phyloP scores from a whole-genome alignment of 331 rosid genomes.

The Erythrophleum ivorense region DNA sequence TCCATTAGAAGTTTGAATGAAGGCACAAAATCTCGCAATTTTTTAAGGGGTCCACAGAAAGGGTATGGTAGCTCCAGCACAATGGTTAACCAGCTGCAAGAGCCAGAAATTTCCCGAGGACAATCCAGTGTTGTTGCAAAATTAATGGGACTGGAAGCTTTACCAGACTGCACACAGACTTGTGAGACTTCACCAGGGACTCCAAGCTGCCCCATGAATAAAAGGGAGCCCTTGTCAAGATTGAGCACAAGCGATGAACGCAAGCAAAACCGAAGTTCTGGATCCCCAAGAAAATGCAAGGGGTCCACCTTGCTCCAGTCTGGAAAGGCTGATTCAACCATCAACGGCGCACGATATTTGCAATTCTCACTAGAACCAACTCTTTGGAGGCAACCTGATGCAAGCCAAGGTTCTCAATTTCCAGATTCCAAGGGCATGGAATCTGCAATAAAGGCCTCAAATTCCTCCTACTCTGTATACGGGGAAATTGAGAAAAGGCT shows the following conservation, averaged over 20 bases:
- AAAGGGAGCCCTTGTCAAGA: conserved; percentile 45
- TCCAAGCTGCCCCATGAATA: conserved; percentile 36
- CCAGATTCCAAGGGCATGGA: conserved; percentile 53
- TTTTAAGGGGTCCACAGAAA: conserved; percentile 52
- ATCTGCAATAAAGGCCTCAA: conserved; percentile 52
- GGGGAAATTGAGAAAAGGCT: conserved; percentile 90
- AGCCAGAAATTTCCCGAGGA: conserved; percentile 59
- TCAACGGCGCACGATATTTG: conserved; percentile 45
- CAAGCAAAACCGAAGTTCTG: conserved; percentile 46
- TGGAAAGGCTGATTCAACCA: conserved; percentile 49
- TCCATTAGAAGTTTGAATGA: conserved; percentile 48
- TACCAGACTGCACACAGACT: conserved; percentile 54
- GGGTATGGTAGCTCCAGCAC: conserved; percentile 42
- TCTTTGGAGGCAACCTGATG: conserved; percentile 58
- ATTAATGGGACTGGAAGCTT: conserved; percentile 85
- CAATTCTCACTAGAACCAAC: conserved; percentile 54
- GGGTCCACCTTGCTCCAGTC: conserved; percentile 40
- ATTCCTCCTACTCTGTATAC: conserved; percentile 58
- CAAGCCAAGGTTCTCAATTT: conserved; percentile 45
- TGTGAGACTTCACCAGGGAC: conserved; percentile 43
- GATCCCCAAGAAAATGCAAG: conserved; percentile 43
- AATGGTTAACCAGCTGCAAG: conserved; percentile 48
- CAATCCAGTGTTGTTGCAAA: conserved; percentile 74
- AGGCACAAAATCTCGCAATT: conserved; percentile 52
- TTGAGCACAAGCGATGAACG: conserved; percentile 49